phyloP scores from a whole-genome alignment of 2,329 filamentous ascomycete species.

The Harringtonia lauricola region DNA sequence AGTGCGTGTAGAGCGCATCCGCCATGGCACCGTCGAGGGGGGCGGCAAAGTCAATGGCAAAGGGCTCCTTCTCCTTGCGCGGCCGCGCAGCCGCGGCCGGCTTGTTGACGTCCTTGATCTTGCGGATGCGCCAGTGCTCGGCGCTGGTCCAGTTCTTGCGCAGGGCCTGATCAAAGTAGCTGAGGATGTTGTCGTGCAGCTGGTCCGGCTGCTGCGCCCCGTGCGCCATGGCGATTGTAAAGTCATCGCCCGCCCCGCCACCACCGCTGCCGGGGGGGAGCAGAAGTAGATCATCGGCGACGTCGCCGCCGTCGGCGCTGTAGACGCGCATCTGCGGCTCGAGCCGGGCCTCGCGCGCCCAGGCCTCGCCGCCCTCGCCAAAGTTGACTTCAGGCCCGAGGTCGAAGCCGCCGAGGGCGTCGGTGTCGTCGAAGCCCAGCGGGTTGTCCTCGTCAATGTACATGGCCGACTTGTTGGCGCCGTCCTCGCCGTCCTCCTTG shows the following conservation, averaged over 20 bases:
- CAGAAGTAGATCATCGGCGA: constrained; percentile 44
- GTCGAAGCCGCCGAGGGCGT: constrained; percentile 62
- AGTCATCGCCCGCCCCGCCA: constrained; percentile 53
- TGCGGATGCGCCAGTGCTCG: constrained; percentile 96
- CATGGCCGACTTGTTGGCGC: constrained; percentile 61
- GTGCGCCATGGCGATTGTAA: constrained; percentile 68
- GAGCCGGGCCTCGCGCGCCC: constrained; percentile 81
- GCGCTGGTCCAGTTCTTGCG: constrained; percentile 97
- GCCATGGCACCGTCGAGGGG: constrained; percentile 61
- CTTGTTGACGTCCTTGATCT: constrained; percentile 60
- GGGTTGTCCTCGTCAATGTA: constrained; percentile 82
- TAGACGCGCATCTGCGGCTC: constrained; percentile 80
- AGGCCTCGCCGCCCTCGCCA: constrained; percentile 90
- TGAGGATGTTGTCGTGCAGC: constrained; percentile 87
- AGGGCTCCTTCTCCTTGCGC: constrained; percentile 91
- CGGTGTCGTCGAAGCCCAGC: constrained; percentile 72
- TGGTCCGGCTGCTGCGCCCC: constrained; percentile 51
- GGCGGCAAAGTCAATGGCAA: constrained; percentile 82
- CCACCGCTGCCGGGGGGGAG: constrained; percentile 36
- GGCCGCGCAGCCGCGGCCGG: constrained; percentile 31
- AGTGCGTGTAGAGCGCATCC: constrained; percentile 71
- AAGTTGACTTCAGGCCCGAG: constrained; percentile 67
- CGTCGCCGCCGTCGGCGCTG: constrained; percentile 40
- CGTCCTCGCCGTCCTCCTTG: constrained; percentile 36
- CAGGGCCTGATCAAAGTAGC: constrained; percentile 92